phyloP scores from a whole-genome alignment of 306 rosid species.

The Biancaea sappan region DNA sequence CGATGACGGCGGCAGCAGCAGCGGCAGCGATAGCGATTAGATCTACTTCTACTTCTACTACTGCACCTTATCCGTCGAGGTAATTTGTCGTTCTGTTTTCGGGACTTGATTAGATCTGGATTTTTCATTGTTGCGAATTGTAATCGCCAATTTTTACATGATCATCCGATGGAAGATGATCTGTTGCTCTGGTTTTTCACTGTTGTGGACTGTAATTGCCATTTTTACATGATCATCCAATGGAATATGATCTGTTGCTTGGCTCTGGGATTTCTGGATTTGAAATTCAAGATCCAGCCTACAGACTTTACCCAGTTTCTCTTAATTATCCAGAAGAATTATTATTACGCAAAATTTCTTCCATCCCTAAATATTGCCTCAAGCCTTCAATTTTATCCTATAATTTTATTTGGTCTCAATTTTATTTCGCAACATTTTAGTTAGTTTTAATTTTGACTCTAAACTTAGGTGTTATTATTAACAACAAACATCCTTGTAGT shows the following conservation, averaged over 20 bases:
- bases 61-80: background rate
- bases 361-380: too few species aligned
- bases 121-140: background rate
- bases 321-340: too few species aligned
- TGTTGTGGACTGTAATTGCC: too few species aligned
- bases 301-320: background rate
- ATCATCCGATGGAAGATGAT: background rate
- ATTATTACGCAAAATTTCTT: too few species aligned
- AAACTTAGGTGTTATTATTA: too few species aligned
- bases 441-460: too few species aligned
- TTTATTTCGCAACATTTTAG: too few species aligned
- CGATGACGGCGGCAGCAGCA: constrained; percentile 59
- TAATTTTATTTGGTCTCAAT: too few species aligned
- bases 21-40: constrained; percentile 71
- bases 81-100: background rate
- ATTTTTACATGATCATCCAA: background rate
- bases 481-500: too few species aligned
- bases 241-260: background rate
- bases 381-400: too few species aligned
- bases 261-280: background rate
- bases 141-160: background rate
- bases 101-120: background rate
- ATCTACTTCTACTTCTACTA: constrained; percentile 11
- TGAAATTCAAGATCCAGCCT: background rate
- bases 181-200: too few species aligned